Base-by-base conservation (phyloP, 176 grass and related monocot genomes). In the Avena insularis region DNA sequence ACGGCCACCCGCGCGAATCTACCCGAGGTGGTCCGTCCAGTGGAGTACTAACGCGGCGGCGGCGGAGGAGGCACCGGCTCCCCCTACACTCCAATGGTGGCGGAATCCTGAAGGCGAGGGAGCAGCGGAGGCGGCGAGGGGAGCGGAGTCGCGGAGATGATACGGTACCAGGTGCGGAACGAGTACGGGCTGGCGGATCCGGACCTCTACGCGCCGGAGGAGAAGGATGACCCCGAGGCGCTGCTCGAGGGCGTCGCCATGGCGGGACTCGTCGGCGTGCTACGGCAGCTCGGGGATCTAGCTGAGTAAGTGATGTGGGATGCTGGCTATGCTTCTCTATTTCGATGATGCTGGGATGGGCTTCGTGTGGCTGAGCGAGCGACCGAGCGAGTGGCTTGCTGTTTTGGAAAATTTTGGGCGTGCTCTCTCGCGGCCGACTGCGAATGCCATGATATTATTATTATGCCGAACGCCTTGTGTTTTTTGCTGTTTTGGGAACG, bases 201-300 rank as follows among this genome's bases (percentile, higher is more conserved):
- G 85, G 87, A 78, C 66, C 77, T 99, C 14, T 88, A 93, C 83
- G 84, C 77, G 29, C 75, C 87, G 47, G 90, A 89, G 63, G 90
- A 84, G 63, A 88, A 93, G 92, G 97, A 99, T 90, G 97, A 99
- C 63, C 97, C 97, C 35, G 92, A 94, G 89, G 97, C 87, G 87
- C 89, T 99, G 25, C 97, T 99, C 66, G 97, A 96, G 86, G 97
- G 90, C 59, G 94, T 99, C 90, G 94, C 97, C 85, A 99, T 99
- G 94, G 92, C 92, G 4, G 97, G 92, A 14, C 92, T 99, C 87
- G 97, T 92, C 43, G 97, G 97, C 72, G 73, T 99, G 68, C 85
- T 99, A 17, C 90, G 97, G 4, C 97, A 99, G 90, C 94, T 99
- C 4, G 97, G 97, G 87, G 94, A 99, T 96, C 92, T 99, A 76